Evolutionary conservation across 2,329 filamentous ascomycete genomes (phyloP), one percentile per base, ranked within the genome.

Genomic region (Tolypocladium pustulatum): DNA sequence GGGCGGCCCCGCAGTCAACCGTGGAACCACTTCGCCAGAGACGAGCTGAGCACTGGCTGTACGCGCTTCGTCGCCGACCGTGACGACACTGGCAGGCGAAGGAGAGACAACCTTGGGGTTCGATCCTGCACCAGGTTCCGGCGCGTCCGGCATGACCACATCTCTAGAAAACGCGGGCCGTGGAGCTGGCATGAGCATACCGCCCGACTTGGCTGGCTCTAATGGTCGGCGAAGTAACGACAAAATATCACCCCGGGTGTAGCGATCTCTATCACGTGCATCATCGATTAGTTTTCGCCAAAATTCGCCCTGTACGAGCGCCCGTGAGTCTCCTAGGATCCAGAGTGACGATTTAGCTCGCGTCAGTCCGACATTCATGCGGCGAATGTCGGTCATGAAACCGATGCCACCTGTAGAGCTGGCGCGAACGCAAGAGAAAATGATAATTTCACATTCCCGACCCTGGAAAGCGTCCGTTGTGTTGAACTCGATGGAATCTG

Each of bases 321-420:
- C 91, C 59, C 88, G 82, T 0, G 94, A 94, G 72, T 97, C 95
- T 64, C 94, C 94, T 32, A 99, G 81, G 59, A 99, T 93, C 90
- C 93, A 99, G 12, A 99, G 81, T 38, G 93, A 97, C 12, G 90
- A 96, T 73, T 96, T 97, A 6, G 94, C 95, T 78, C 94, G 88
- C 27, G 94, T 99, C 61, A 99, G 80, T 76, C 94, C 94, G 68
- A 99, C 94, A 73, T 99, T 99, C 95, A 99, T 97, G 80, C 94
- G 93, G 60, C 94, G 86, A 69, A 99, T 96, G 71, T 99, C 94
- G 58, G 90, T 89, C 82, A 99, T 88, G 84, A 99, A 99, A 80
- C 94, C 94, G 68, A 99, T 96, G 67, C 93, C 91, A n/a, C 89
- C 89, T 9, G 88, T 89, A n/a, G 90, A 84, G 36, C 89, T 93